phyloP scores from a whole-genome alignment of 2,329 filamentous ascomycete genomes.

The Metarhizium anisopliae region DNA sequence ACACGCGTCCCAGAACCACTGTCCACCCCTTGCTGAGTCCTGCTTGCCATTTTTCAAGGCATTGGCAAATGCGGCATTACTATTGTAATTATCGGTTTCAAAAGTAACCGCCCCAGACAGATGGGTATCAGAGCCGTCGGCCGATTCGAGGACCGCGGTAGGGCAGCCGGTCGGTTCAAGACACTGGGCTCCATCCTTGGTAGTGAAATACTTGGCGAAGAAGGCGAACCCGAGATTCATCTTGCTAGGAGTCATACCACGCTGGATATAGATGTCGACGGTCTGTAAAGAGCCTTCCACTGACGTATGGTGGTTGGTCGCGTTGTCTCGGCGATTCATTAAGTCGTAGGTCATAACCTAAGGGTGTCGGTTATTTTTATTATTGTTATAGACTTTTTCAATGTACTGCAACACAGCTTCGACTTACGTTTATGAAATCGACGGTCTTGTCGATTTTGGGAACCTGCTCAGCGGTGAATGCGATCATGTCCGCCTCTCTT shows the following conservation, averaged over 20 bases:
- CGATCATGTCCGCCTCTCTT: constrained; percentile 55
- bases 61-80: constrained; percentile 25
- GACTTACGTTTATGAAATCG: constrained; percentile 51
- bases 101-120: constrained; percentile 33
- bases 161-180: constrained; percentile 46
- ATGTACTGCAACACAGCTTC: too few relatives aligned
- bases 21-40: constrained; percentile 39
- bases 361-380: not conserved
- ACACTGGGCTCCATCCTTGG: constrained; percentile 35
- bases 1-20: constrained; percentile 43
- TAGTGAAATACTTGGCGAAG: constrained; percentile 56
- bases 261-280: constrained; percentile 50
- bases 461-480: constrained; percentile 46
- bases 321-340: constrained; percentile 61
- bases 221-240: constrained; percentile 60
- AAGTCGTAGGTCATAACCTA: constrained; percentile 63
- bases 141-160: constrained; percentile 49
- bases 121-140: constrained; percentile 49
- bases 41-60: constrained; percentile 32
- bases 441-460: constrained; percentile 50
- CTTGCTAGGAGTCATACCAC: constrained; percentile 44
- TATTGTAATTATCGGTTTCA: constrained; percentile 22
- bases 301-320: constrained; percentile 56
- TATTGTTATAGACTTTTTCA: too few relatives aligned
- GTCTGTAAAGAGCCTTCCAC: constrained; percentile 43